Conservation (phyloP, 2,329 filamentous ascomycete species). For the Moelleriella libera region DNA sequence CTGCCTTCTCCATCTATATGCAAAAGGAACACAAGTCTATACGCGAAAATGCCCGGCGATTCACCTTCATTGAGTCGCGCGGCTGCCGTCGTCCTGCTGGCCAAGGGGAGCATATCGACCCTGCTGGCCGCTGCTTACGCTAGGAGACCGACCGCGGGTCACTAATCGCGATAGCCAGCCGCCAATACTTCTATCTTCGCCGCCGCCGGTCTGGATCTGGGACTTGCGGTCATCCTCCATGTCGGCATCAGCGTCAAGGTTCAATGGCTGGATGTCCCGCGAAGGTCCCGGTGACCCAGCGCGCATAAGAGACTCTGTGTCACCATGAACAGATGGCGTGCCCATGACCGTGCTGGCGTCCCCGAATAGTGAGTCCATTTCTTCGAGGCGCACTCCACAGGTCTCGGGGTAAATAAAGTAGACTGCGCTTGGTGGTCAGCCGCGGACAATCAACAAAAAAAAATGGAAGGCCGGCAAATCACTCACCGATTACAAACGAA, state of each 20-base stretch:
- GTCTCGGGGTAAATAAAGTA: slow-evolving; percentile 98
- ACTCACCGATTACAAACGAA: slow-evolving; percentile 89
- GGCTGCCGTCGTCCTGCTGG: slow-evolving; percentile 23
- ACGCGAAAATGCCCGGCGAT: slow-evolving; percentile 8
- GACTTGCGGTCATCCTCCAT: slow-evolving; percentile 35
- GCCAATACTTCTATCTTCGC: slow-evolving; percentile 27
- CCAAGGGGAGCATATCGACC: slow-evolving; percentile 27
- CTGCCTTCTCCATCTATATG: slow-evolving; percentile 20
- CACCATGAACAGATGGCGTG: slow-evolving; percentile 59
- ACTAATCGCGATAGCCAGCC: slow-evolving; percentile 34
- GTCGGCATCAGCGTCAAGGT: slow-evolving; percentile 60
- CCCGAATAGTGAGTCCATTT: slow-evolving; percentile 91
- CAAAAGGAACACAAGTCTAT: slow-evolving; percentile 13
- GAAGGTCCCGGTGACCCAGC: slow-evolving; percentile 58
- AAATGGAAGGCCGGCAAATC: slow-evolving; percentile 9
- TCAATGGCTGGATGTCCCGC: slow-evolving; percentile 62
- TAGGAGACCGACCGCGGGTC: slow-evolving; percentile 22
- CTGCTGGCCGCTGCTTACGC: slow-evolving; percentile 21
- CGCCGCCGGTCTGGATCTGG: slow-evolving; percentile 16
- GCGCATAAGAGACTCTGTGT: slow-evolving; percentile 71
- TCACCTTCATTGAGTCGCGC: slow-evolving; percentile 11
- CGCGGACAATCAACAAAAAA: neutral
- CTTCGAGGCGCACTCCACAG: slow-evolving; percentile 84
- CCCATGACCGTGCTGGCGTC: slow-evolving; percentile 72
- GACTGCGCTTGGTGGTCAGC: slow-evolving; percentile 39